phyloP scores from a whole-genome alignment of 208 protist species.

The Leptomonas pyrrhocoris region DNA sequence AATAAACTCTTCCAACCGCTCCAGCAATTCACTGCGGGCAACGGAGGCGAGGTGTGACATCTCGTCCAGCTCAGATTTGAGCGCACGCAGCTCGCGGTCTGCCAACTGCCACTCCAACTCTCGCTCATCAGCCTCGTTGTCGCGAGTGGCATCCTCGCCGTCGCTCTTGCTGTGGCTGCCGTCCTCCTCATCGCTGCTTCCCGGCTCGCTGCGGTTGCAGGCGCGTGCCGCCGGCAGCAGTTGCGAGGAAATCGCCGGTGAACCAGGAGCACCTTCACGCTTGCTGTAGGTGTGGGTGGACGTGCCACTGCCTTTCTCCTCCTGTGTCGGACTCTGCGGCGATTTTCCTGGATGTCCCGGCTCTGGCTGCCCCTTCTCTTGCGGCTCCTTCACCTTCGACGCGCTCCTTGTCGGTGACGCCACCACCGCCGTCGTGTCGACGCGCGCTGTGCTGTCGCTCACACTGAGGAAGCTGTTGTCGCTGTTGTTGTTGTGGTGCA shows the following conservation, averaged over 20 bases:
- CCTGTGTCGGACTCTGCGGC: background rate
- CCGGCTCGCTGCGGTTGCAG: background rate
- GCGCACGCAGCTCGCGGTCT: slow-evolving; percentile 46
- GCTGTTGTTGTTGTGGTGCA: background rate
- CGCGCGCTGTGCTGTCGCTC: background rate
- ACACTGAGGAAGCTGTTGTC: slow-evolving; percentile 7
- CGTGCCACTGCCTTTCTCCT: background rate
- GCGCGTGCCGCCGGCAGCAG: slow-evolving; percentile 2
- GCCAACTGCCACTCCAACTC: slow-evolving; percentile 49
- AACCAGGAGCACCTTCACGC: background rate
- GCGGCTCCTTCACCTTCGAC: background rate
- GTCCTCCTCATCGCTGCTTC: background rate
- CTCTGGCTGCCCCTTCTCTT: no score
- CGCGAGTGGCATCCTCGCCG: background rate
- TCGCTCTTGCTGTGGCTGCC: background rate
- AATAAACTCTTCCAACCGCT: slow-evolving; percentile 49
- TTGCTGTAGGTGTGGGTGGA: slow-evolving; percentile 2
- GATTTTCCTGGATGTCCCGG: no score
- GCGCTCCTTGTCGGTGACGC: background rate
- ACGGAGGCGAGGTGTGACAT: slow-evolving; percentile 50
- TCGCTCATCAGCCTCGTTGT: slow-evolving; percentile 9
- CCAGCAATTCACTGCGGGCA: slow-evolving; percentile 45
- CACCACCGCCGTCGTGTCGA: background rate
- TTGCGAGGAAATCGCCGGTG: background rate
- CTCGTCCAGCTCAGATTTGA: slow-evolving; percentile 65